Conservation (phyloP, 164 flowering plant genomes). For the Saururus chinensis region DNA sequence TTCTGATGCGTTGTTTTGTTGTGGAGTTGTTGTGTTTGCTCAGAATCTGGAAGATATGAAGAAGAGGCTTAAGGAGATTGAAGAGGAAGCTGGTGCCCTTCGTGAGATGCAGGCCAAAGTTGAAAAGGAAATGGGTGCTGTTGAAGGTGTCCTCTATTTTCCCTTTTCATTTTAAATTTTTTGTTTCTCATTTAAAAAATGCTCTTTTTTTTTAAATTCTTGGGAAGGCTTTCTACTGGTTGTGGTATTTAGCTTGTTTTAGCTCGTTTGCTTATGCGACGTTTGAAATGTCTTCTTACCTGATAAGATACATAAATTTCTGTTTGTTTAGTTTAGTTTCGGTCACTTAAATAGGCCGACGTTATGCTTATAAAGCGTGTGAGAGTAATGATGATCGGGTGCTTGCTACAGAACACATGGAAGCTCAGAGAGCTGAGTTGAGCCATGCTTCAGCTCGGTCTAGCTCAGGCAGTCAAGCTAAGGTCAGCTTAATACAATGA, state of each 20-base stretch:
- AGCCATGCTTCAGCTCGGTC: too few species aligned
- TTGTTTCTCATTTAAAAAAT: background rate
- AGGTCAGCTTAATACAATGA: too few species aligned
- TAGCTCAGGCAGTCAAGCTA: too few species aligned
- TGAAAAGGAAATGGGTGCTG: constrained; percentile 28
- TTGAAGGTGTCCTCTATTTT: constrained; percentile 14
- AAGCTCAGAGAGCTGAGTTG: too few species aligned
- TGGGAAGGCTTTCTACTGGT: background rate
- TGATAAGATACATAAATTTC: too few species aligned
- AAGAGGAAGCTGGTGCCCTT: constrained; percentile 26
- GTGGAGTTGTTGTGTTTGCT: background rate
- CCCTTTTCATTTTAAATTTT: background rate
- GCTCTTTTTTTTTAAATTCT: too few species aligned
- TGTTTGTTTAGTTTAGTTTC: too few species aligned
- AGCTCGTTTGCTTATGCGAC: background rate
- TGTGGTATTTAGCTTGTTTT: background rate
- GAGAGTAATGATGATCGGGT: too few species aligned
- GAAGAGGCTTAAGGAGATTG: constrained; percentile 31
- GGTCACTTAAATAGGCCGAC: too few species aligned
- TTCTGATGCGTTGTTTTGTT: background rate
- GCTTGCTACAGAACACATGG: too few species aligned
- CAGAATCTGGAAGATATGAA: constrained; percentile 32
- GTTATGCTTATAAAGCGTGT: too few species aligned
- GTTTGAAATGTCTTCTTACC: too few species aligned
- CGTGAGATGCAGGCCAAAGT: constrained; percentile 35